Evolutionary conservation across 1,284 basidiomycete species (phyloP).

Genomic region (Naganishia cerealis): DNA sequence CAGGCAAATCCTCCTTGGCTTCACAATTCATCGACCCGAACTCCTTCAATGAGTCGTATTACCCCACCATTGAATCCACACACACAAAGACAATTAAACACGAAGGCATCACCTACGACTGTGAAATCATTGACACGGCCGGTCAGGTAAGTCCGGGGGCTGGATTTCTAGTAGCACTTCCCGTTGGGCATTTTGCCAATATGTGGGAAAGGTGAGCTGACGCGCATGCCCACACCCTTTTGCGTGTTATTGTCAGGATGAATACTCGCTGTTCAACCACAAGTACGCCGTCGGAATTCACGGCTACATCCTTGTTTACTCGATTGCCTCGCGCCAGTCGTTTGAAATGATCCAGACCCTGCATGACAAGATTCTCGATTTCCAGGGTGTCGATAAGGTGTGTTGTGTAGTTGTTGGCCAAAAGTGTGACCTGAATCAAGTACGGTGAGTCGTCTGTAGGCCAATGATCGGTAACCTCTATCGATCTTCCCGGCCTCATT

Average conservation of each 20-base stretch:
- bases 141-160: conserved; percentile 61
- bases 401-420: conserved; percentile 96
- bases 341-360: conserved; percentile 96
- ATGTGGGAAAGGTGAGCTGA: neutral
- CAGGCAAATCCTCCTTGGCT: conserved; percentile 77
- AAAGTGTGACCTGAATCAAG: conserved; percentile 77
- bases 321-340: conserved; percentile 83
- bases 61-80: conserved; percentile 90
- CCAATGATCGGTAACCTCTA: neutral
- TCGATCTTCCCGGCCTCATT: conserved; percentile 38
- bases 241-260: conserved; percentile 62
- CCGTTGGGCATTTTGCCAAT: neutral
- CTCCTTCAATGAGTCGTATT: conserved; percentile 76
- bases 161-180: too few species aligned
- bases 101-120: conserved; percentile 82
- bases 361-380: conserved; percentile 96
- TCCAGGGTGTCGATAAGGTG: conserved; percentile 82
- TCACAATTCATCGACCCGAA: conserved; percentile 68
- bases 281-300: conserved; percentile 81
- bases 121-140: conserved; percentile 98
- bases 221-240: neutral
- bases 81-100: conserved; percentile 80
- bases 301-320: conserved; percentile 89
- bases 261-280: conserved; percentile 77
- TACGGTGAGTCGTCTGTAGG: conserved; percentile 59